These are phyloP conservation scores for Acanthochlamys bracteata DNA, from an alignment of 106 monocot species.

Conservation along the genomic window DNA sequence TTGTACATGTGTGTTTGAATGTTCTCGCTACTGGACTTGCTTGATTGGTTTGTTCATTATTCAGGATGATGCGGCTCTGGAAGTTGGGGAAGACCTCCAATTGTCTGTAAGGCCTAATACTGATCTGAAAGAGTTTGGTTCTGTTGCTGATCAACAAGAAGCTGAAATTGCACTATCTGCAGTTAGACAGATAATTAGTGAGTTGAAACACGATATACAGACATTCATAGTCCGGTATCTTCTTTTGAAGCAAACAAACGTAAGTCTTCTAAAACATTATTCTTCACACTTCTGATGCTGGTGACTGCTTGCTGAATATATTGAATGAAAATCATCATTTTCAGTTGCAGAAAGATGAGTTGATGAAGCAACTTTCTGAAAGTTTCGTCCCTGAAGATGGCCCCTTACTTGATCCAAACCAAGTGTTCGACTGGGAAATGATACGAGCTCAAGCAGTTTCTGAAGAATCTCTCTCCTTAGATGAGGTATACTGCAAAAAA, in stretches of 20 bases:
- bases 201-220: slow-evolving; percentile 26
- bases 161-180: slow-evolving; percentile 29
- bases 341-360: slow-evolving; percentile 47
- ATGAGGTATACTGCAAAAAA: slow-evolving; percentile 44
- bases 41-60: slow-evolving; percentile 1
- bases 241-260: slow-evolving; percentile 39
- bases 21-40: neutral
- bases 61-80: slow-evolving; percentile 70
- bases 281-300: too few species aligned
- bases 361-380: slow-evolving; percentile 38
- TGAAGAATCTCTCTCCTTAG: slow-evolving; percentile 73
- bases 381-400: slow-evolving; percentile 70
- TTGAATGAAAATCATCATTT: slow-evolving; percentile 13
- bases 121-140: slow-evolving; percentile 58
- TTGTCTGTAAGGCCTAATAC: slow-evolving; percentile 42
- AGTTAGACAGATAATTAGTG: slow-evolving; percentile 29
- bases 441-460: slow-evolving; percentile 29
- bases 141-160: slow-evolving; percentile 40
- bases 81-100: slow-evolving; percentile 60
- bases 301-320: too few species aligned
- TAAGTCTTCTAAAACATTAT: slow-evolving; percentile 20
- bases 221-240: slow-evolving; percentile 33
- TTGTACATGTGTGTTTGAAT: neutral
- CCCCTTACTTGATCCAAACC: slow-evolving; percentile 45
- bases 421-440: slow-evolving; percentile 49